Conservation (phyloP, 2,329 filamentous ascomycete species). For the Pseudopithomyces maydicus region DNA sequence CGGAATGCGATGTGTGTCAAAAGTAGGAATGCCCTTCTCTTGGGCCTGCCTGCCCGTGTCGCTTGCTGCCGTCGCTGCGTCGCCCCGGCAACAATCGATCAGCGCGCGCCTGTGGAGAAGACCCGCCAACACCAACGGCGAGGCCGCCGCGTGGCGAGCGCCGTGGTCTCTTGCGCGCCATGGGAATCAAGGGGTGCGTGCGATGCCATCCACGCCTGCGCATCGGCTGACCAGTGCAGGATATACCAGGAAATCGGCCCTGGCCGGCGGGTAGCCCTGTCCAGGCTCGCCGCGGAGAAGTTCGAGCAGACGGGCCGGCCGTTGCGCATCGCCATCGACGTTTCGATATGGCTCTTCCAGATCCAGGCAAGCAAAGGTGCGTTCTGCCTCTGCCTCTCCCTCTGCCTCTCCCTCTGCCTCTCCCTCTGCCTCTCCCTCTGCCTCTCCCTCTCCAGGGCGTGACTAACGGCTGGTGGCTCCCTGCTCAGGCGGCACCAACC, state of each 20-base stretch:
- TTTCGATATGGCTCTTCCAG: conserved; percentile 98
- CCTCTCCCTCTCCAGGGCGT: neutral
- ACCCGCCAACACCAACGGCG: conserved; percentile 21
- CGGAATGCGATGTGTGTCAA: conserved; percentile 7
- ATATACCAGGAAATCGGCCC: conserved; percentile 89
- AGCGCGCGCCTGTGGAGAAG: conserved; percentile 15
- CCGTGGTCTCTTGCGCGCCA: conserved; percentile 16
- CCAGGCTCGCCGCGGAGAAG: conserved; percentile 79
- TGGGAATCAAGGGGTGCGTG: conserved; percentile 48
- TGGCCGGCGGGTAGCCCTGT: conserved; percentile 78
- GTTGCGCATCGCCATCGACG: conserved; percentile 86
- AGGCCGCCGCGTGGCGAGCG: neutral
- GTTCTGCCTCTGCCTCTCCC: too few species aligned
- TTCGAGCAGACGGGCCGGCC: conserved; percentile 73
- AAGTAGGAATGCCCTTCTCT: conserved; percentile 18
- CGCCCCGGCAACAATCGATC: conserved; percentile 39
- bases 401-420: too few species aligned
- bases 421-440: too few species aligned
- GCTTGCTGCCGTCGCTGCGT: conserved; percentile 12
- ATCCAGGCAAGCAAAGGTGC: conserved; percentile 77
- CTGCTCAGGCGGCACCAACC: conserved; percentile 75
- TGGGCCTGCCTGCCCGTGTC: neutral
- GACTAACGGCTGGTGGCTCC: conserved; percentile 15
- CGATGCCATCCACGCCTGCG: neutral
- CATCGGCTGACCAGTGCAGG: conserved; percentile 53